Evolutionary conservation across 2,329 filamentous ascomycete species (phyloP), one percentile per base, ranked within the genome.

Genomic region (Ceratocystis harringtonii): DNA sequence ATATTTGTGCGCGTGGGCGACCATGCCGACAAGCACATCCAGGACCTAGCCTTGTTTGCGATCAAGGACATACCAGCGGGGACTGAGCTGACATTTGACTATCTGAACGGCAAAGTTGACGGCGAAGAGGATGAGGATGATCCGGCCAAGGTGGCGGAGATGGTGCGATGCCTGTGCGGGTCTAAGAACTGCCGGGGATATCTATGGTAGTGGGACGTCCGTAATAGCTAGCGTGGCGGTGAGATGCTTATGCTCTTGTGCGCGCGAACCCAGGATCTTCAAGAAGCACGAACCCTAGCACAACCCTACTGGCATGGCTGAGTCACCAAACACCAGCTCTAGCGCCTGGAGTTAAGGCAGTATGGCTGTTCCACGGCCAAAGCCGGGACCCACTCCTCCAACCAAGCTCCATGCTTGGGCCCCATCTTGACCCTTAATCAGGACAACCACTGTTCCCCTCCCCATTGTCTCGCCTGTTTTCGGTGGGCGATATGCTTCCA

Each of bases 1-100:
- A 89, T 91, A 68, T 92, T 92, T 74, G 88, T 87, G 0, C 84
- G 90, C 0, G 87, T 89, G 1, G 88, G 87, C 62, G 89, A 92
- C 71, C 86, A 89, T 68, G 83, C 87, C 0, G 87, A 92, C 70
- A 84, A 84, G 67, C 81, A 84, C 60, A 79, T 92, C 5, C 90
- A 92, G 72, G 87, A 91, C 68, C 76, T 92, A 61, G 89, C 88
- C 0, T 80, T 92, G 67, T 92, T 92, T 70, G 88, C 89, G 0
- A 80, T 85, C 36, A 76, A 80, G 52, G 80, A 88, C 64, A 89
- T 92, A 32, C 75, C 76, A 0, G 79, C 80, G 0, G 82, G 82
- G 1, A 82, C 86, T 41, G 89, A 94, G 73, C 74, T 94, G 41
- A 91, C 87, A 0, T 92, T 94, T 72, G 88, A 92, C 70, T 94